Base-by-base conservation (phyloP, 108 stramenopile species). In the Schizochytrium sp. region DNA sequence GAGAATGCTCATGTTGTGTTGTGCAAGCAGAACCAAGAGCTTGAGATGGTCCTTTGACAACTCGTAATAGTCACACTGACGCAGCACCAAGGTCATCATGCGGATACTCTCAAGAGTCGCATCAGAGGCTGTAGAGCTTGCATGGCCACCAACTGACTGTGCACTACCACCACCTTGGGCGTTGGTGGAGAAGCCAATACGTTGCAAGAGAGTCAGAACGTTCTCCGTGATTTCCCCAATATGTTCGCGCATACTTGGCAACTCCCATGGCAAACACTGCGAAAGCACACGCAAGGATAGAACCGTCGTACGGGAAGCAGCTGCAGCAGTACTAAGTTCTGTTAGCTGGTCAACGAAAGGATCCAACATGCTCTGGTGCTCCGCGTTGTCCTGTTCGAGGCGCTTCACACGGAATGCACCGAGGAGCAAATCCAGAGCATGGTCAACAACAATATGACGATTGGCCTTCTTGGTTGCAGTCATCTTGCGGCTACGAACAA, bases 301-400 rank as follows among this genome's bases (percentile, higher is more conserved):
- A 0, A 55, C 53, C 17, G 76, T 83, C 76, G 76, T 83, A 10
- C 76, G 76, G 15, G 76, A 55, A 8, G 76, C 76, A 10, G 47
- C 53, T n/a, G 50, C 53, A 10, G 47, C 19, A n/a, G 47, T 83
- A 28, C 47, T 38, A 12, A 83, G 13, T 13, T 55, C 76, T n/a
- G 19, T 53, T n/a, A 83, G 47, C 8, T 55, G 47, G 47, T 83
- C 76, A 8, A 83, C 76, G 40, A 83, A 83, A 8, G 76, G 76
- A 42, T 83, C 76, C 50, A 83, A 53, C 76, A 83, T 83, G 8
- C 5, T 28, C n/a, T n/a, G 50, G 53, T 83, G 76, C 76, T 83
- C 3, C 50, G 19, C 50, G 3, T 55, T 55, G 17, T 83, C 50
- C 4, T n/a, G 47, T 8, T 17, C 10, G 3, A 83, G 15, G 50